Evolutionary conservation across 441 rosid species (phyloP).

Genomic region (Sinapis alba): DNA sequence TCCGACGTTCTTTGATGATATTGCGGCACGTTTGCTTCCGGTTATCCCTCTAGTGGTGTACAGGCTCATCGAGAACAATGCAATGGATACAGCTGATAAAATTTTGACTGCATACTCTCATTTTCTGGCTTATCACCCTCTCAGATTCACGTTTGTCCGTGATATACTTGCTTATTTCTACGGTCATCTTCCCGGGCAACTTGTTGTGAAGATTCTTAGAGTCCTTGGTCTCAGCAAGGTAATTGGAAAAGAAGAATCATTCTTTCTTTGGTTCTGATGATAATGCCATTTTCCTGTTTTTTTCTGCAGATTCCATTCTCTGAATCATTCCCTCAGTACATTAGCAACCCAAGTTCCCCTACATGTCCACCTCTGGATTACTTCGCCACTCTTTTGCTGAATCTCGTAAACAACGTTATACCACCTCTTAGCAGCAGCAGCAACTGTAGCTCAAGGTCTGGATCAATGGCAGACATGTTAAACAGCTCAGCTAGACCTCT

Average conservation of each 20-base stretch:
- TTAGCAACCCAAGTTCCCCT: conserved; percentile 63
- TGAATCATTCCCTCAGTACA: conserved; percentile 89
- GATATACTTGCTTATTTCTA: conserved; percentile 96
- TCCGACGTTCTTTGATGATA: conserved; percentile 94
- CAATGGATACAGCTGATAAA: conserved; percentile 73
- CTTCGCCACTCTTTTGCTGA: conserved; percentile 83
- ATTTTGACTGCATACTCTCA: conserved; percentile 60
- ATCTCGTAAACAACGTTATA: conserved; percentile 90
- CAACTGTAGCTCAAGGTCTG: conserved; percentile 53
- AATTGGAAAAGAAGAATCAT: too few relatives aligned
- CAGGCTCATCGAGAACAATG: conserved; percentile 93
- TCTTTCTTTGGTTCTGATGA: too few relatives aligned
- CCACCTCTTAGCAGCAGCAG: conserved; percentile 70
- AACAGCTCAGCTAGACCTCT: conserved; percentile 61
- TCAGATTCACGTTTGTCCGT: conserved; percentile 92
- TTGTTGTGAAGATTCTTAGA: conserved; percentile 67
- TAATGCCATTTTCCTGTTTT: background rate
- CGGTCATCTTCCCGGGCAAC: conserved; percentile 87
- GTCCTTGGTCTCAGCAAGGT: conserved; percentile 89
- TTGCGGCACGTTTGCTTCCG: conserved; percentile 87
- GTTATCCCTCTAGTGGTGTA: conserved; percentile 90
- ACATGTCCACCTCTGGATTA: conserved; percentile 92
- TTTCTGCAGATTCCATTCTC: conserved; percentile 82
- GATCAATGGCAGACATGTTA: conserved; percentile 62
- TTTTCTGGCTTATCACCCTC: conserved; percentile 81